Evolutionary conservation across 2,329 filamentous ascomycete species (phyloP), one percentile per base, ranked within the genome.

Genomic region (Aspergillus puulaauensis): DNA sequence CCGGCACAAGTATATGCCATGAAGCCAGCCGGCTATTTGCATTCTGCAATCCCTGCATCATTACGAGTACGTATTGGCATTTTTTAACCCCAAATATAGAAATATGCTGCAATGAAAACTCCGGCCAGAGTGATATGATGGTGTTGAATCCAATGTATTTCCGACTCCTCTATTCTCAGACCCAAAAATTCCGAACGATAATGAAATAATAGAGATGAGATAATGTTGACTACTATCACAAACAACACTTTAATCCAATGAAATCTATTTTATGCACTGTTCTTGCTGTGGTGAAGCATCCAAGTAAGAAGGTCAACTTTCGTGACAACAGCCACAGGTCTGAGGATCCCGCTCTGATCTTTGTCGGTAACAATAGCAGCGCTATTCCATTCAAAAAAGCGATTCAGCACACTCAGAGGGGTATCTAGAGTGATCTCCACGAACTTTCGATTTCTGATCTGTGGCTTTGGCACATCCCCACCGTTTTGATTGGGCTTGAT

Each of bases 321-420:
- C 33, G 95, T 98, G 7, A 96, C 93, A 8, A 99, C 86, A 7
- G 91, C 95, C 50, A 95, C 81, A 1, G 96, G 92, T 80, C 91
- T 96, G 65, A 86, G 72, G 46, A 83, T 83, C 12, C 79, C 84
- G 59, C 81, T 76, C 54, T 80, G 77, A 57, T 83, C 82, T 41
- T 85, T 83, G 74, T 98, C 93, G 0, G 93, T 99, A 3, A 99
- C 91, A 49, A 99, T 87, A 0, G 95, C 95, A 0, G 95, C 93
- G 66, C 90, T 95, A 77, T 99, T 98, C 92, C 95, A 98, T 78
- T 98, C 92, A 64, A 98, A 91, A 78, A 99, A 99, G 69, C 90
- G 87, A 80, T 91, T 93, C 54, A 99, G 82, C 45, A 90, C 88
- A 47, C 84, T 85, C 40, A 99, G 82, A 3, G 90, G 89, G 1